Evolutionary conservation across 768 basidiomycete species (phyloP).

Genomic region (Boletus coccyginus): DNA sequence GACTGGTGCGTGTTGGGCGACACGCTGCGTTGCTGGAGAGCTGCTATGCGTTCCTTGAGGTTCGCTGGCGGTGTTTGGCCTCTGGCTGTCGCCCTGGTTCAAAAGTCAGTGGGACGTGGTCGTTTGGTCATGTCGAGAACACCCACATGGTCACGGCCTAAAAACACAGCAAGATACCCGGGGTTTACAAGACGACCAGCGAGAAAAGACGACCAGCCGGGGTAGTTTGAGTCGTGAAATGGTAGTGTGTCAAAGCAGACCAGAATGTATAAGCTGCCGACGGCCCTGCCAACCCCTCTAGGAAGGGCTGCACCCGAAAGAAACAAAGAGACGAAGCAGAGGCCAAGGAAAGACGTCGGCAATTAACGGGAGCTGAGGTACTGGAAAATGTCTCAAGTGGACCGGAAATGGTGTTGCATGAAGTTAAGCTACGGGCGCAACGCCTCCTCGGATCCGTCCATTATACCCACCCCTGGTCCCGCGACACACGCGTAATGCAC

Average conservation of each 20-base stretch:
- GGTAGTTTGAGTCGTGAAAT: slow-evolving; percentile 12
- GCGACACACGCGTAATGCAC: not conserved
- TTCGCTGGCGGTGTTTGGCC: slow-evolving; percentile 39
- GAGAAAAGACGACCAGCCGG: slow-evolving; percentile 21
- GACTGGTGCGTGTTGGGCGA: slow-evolving; percentile 32
- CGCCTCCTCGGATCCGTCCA: not conserved
- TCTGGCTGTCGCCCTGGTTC: slow-evolving; percentile 27
- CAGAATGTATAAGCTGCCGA: slow-evolving; percentile 4
- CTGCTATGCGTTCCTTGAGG: slow-evolving; percentile 82
- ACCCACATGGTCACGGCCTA: slow-evolving; percentile 24
- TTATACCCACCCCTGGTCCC: slow-evolving; percentile 1
- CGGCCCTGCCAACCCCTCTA: slow-evolving; percentile 10
- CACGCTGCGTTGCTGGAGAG: slow-evolving; percentile 59
- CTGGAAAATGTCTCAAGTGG: not conserved
- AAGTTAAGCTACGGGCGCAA: slow-evolving; percentile 5
- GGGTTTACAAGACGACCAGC: slow-evolving; percentile 22
- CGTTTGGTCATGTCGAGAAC: not conserved
- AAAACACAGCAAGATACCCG: not conserved
- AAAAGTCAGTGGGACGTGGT: slow-evolving; percentile 14
- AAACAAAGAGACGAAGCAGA: not conserved
- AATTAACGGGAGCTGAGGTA: not conserved
- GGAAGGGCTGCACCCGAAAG: not conserved
- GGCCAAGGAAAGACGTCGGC: not conserved
- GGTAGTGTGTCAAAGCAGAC: slow-evolving; percentile 8
- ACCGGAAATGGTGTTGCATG: slow-evolving; percentile 4